phyloP scores from a whole-genome alignment of 805 yeast genomes.

The Kodamaea nitidulidarum region DNA sequence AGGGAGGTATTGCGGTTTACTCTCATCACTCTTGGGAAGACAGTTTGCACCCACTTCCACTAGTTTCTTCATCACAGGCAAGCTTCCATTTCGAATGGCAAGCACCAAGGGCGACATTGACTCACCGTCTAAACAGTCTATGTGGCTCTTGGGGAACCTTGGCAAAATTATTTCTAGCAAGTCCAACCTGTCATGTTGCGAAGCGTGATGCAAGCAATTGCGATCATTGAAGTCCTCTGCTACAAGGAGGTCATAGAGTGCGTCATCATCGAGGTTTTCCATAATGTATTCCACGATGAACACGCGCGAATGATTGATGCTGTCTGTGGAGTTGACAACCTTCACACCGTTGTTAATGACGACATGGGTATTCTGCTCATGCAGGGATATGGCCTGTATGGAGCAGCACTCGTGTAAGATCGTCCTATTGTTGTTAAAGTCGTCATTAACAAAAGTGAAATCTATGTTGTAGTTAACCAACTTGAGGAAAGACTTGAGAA shows the following conservation, averaged over 20 bases:
- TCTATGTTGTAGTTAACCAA: slow-evolving; percentile 48
- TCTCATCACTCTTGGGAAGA: slow-evolving; percentile 43
- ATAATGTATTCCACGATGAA: slow-evolving; percentile 35
- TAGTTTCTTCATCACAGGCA: slow-evolving; percentile 34
- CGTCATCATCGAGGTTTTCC: slow-evolving; percentile 16
- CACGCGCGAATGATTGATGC: slow-evolving; percentile 34
- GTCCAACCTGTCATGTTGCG: slow-evolving; percentile 49
- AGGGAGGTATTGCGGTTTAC: slow-evolving; percentile 64
- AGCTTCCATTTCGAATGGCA: slow-evolving; percentile 68
- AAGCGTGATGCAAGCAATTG: slow-evolving; percentile 83
- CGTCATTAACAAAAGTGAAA: slow-evolving; percentile 62
- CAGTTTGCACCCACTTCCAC: slow-evolving; percentile 33
- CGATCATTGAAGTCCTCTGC: slow-evolving; percentile 66
- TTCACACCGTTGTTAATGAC: slow-evolving; percentile 42
- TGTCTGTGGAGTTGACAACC: slow-evolving; percentile 34
- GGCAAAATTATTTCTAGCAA: slow-evolving; percentile 42
- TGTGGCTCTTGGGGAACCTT: slow-evolving; percentile 28
- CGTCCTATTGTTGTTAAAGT: slow-evolving; percentile 51
- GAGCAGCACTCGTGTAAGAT: slow-evolving; percentile 68
- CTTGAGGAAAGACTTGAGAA: slow-evolving; percentile 48
- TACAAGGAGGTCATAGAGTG: slow-evolving; percentile 21
- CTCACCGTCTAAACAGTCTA: slow-evolving; percentile 61
- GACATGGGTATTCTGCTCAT: slow-evolving; percentile 23
- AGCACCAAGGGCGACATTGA: slow-evolving; percentile 79
- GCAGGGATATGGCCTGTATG: slow-evolving; percentile 31